These are phyloP conservation scores for Fraxinus greggii DNA, from an alignment of 305 asterid genomes.

Conservation along the genomic window DNA sequence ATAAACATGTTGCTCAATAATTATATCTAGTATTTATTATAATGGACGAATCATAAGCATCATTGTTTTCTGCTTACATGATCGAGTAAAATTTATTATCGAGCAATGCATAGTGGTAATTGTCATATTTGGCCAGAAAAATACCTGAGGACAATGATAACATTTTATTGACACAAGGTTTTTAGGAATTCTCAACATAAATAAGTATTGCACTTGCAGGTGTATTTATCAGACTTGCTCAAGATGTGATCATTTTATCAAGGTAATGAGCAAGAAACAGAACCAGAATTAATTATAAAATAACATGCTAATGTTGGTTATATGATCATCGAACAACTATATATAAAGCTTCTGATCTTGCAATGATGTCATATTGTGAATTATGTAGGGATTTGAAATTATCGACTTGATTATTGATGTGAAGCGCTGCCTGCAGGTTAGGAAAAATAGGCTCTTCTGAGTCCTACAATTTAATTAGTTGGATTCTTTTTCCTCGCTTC, in stretches of 20 bases:
- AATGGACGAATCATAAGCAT: background rate
- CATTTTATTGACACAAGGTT: background rate
- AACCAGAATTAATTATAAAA: background rate
- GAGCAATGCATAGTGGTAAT: background rate
- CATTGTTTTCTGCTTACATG: too few species aligned
- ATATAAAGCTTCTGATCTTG: conserved; percentile 13
- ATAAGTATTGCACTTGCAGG: conserved; percentile 51
- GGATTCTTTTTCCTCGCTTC: background rate
- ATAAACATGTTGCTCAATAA: background rate
- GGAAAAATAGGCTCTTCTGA: conserved; percentile 1
- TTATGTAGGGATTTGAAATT: conserved; percentile 83
- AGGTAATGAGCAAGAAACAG: conserved; percentile 41
- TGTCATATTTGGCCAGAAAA: background rate
- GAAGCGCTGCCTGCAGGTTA: conserved; percentile 82
- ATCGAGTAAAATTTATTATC: conserved; percentile 7
- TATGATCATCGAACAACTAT: background rate
- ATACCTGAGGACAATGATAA: background rate
- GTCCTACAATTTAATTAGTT: conserved; percentile 10
- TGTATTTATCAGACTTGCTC: conserved; percentile 85
- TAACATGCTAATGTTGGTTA: conserved; percentile 4
- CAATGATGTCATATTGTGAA: conserved; percentile 22
- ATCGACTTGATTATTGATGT: conserved; percentile 87
- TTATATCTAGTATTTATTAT: background rate
- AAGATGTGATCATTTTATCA: conserved; percentile 74
- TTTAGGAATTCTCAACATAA: background rate